Evolutionary conservation across 768 basidiomycete genomes (phyloP).

Genomic region (Saitozyma podzolica): DNA sequence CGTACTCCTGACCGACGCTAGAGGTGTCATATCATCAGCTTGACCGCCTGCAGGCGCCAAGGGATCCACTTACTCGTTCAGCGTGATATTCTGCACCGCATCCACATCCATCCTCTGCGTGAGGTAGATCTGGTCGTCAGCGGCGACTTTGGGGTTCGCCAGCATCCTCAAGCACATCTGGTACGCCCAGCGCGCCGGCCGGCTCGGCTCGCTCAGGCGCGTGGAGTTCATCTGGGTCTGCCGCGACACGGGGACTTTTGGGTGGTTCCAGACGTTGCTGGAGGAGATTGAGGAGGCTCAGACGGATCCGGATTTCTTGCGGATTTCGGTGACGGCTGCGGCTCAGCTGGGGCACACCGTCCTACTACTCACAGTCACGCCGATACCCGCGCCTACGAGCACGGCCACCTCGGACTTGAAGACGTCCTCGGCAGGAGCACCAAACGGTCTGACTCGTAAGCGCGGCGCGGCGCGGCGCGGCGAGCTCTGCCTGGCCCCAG

Average conservation of each 20-base stretch:
- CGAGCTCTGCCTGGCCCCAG: too few relatives aligned
- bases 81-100: slow-evolving; percentile 40
- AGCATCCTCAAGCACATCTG: slow-evolving; percentile 94
- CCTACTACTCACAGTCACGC: slow-evolving; percentile 64
- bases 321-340: neutral
- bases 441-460: slow-evolving; percentile 69
- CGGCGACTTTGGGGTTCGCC: slow-evolving; percentile 64
- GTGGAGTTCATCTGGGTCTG: slow-evolving; percentile 87
- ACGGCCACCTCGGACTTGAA: slow-evolving; percentile 82
- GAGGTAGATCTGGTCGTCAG: slow-evolving; percentile 36
- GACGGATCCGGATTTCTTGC: slow-evolving; percentile 69
- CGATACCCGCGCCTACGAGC: slow-evolving; percentile 91
- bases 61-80: slow-evolving; percentile 36
- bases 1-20: slow-evolving; percentile 43
- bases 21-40: neutral
- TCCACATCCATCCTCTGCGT: slow-evolving; percentile 41
- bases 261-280: slow-evolving; percentile 90
- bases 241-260: slow-evolving; percentile 64
- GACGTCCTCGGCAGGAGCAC: slow-evolving; percentile 88
- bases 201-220: slow-evolving; percentile 74
- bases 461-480: neutral
- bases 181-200: slow-evolving; percentile 80
- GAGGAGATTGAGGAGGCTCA: slow-evolving; percentile 86
- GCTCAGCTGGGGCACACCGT: too few relatives aligned
- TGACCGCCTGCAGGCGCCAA: neutral